Evolutionary conservation across 805 yeast species (phyloP), one percentile per base, ranked within the genome.

Genomic region (Ogataea populi-albae): DNA sequence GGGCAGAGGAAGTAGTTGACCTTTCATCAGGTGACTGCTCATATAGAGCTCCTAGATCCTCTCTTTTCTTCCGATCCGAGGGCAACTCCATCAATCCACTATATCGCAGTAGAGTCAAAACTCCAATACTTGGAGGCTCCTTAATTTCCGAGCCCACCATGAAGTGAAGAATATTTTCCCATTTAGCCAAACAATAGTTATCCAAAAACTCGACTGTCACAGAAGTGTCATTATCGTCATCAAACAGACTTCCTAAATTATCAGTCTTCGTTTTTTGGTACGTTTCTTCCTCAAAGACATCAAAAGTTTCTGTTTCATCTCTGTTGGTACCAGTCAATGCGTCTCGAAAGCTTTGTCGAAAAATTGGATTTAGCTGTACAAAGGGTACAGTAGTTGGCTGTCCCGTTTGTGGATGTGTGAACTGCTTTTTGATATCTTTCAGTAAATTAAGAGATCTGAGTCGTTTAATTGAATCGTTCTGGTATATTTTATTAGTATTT

Each of bases 111-210:
- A 93, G 66, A 12, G 79, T 73, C 32, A 93, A 66, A 1, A 91
- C 97, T 12, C 91, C 89, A n/a, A 73, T 71, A 31, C 89, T 81
- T 3, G 96, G 96, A 3, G 75, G 64, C 12, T 68, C 71, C 8
- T 75, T 68, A 30, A 81, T 64, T 34, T 86, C 85, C 0, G 97
- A 86, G 2, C 98, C 96, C 28, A 93, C 99, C 98, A 93, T 91
- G 65, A 82, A 93, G 68, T 93, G 98, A 50, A 93, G 68, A 48
- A 93, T 91, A 6, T 86, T 77, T 57, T 93, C 99, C 98, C 98
- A 93, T 55, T 84, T 87, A 30, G 72, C 75, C 5, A 87, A 73
- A 10, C 96, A 95, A 61, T 87, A 89, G 25, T 68, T 68, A 47
- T 86, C 94, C 31, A 91, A 66, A 50, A 81, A 82, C 23, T 69